Evolutionary conservation across 148 eudicot species (phyloP), one percentile per base, ranked within the genome.

Genomic region (Nyssa sinensis): DNA sequence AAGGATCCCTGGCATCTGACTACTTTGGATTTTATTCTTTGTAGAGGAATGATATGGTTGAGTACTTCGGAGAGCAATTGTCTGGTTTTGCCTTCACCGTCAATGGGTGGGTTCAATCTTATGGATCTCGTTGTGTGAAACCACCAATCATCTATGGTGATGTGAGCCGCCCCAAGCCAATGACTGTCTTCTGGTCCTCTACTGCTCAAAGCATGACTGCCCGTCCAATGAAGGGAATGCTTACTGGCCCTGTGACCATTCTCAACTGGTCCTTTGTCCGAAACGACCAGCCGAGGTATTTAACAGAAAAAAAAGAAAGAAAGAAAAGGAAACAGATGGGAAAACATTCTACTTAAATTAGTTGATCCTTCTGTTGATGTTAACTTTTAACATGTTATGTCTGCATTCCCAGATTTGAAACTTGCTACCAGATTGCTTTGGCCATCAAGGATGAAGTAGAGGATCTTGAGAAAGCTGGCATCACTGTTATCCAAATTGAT

Each of bases 201-300:
- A 72, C 73, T 76, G 98, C 98, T 61, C 98, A 93, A 70, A 89
- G 93, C 89, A 93, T 91, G 98, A 91, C 93, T 59, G 78, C 89
- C 84, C 98, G 96, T 83, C 96, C 96, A 82, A 91, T 91, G 98
- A 93, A 93, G 89, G 96, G 98, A 76, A 93, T 93, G 96, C 96
- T 91, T 78, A 91, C 98, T 4, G 98, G 96, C 57, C 98, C 96
- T 0, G 98, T 91, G 57, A 91, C 96, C 87, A 91, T 91, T 70
- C 96, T 91, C 77, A 93, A 93, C 89, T 91, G 98, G 96, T 93
- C 98, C 65, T 93, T 93, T 41, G 98, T 93, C 67, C 74, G 98
- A 61, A 89, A 93, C 79, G 98, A 93, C 83, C 98, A 93, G 78
- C 98, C 98, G 71, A 93, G 98, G 98, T 93, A 86, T 3, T 41